A percentile compares a stretch with the other conserved stretches of the same genome.
Evolutionary conservation across 352 stramenopile species (phyloP).

Genomic region (Peronosclerospora sorghi): DNA sequence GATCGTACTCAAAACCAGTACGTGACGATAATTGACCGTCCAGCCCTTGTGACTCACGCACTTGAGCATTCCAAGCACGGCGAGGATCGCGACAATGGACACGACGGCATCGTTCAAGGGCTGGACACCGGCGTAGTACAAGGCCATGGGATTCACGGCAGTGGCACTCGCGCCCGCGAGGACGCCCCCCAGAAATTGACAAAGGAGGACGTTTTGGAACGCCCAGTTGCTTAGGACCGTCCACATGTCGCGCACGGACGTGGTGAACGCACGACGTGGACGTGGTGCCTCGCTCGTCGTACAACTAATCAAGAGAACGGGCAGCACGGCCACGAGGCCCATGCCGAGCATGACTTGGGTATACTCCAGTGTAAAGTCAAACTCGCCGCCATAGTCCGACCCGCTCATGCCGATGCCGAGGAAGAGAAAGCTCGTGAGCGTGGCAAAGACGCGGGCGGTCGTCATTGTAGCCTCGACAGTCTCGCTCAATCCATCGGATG

Average conservation of each 20-base stretch:
- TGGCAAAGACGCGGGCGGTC: conserved; percentile 23
- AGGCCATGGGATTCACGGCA: conserved; percentile 29
- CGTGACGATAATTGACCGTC: conserved; percentile 26
- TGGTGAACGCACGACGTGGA: conserved; percentile 11
- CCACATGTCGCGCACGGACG: conserved; percentile 25
- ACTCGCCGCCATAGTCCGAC: conserved; percentile 49
- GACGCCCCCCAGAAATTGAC: conserved; percentile 30
- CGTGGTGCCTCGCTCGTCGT: conserved; percentile 12
- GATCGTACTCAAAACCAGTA: conserved; percentile 26
- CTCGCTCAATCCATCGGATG: too few species aligned
- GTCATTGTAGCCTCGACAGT: conserved; percentile 28
- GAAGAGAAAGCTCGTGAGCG: conserved; percentile 33
- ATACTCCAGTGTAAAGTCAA: conserved; percentile 42
- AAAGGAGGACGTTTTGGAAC: conserved; percentile 29
- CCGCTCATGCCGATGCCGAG: conserved; percentile 53
- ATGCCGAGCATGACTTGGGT: conserved; percentile 36
- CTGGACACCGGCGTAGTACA: conserved; percentile 40
- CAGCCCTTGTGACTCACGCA: conserved; percentile 30
- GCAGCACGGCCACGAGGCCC: conserved; percentile 17
- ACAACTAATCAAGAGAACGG: conserved; percentile 20
- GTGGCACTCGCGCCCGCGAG: conserved; percentile 28
- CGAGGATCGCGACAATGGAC: conserved; percentile 27
- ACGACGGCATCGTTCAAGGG: conserved; percentile 47
- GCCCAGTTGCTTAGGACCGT: conserved; percentile 24
- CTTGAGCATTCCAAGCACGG: conserved; percentile 19